Evolutionary conservation across 139 green algal species (phyloP), one percentile per base, ranked within the genome.

Genomic region (Auxenochlorella protothecoides): DNA sequence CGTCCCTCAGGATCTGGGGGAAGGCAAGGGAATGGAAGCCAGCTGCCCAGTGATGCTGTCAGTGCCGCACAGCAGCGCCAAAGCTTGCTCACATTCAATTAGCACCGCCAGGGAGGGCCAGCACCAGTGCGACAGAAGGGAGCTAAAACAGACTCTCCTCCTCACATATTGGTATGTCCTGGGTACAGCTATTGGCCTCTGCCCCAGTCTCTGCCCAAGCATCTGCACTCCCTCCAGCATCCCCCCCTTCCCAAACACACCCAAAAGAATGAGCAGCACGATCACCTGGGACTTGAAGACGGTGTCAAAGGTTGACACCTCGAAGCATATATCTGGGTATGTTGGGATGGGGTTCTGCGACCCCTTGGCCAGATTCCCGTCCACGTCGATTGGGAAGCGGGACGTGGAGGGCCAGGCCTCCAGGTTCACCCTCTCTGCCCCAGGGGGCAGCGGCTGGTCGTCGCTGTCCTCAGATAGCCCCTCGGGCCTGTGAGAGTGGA

Each of bases 321-420:
- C 84, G 65, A 94, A 94, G 73, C 79, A 89, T 59, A 94, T 84
- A 74, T 93, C 79, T 0, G 89, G 89, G 74, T 91, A 96, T 51
- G 76, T 79, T 3, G 72, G 4, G 10, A 27, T 56, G n/a, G 84
- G 78, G 5, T 69, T 60, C 27, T 44, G 27, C 27, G 27, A 44
- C 27, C 27, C 27, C 27, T 44, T 44, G 27, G 27, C 27, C 27
- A 44, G 27, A 44, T 44, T 44, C 27, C 27, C 27, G 27, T 44
- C 27, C 27, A 44, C 27, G 27, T 44, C 27, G 27, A 44, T 44
- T 44, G 27, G 27, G 27, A 44, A 44, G 6, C 73, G 75, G 9
- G 68, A 44, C 3, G 74, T 60, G 4, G 63, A 63, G 55, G 78
- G 76, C 56, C 66, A 78, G 53, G 73, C 73, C 55, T 89, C 84